Conservation (phyloP, 192 early-diverging fungal genomes). For the Haplosporangium gracile region DNA sequence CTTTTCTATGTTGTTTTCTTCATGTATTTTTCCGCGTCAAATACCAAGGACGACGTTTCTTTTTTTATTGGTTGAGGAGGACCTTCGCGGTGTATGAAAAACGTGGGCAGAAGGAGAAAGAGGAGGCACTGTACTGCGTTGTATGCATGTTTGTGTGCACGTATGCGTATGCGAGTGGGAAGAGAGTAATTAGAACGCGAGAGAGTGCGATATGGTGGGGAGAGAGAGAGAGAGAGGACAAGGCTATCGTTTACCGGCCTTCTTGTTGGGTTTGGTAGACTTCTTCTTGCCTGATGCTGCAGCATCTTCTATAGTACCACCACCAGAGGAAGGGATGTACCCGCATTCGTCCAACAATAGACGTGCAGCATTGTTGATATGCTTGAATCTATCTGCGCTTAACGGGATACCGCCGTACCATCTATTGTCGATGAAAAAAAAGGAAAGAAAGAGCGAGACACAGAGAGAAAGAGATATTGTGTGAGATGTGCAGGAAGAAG, state of each 20-base stretch:
- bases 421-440: constrained; percentile 50
- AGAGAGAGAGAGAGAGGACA: neutral
- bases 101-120: neutral
- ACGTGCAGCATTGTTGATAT: constrained; percentile 89
- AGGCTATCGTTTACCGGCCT: constrained; percentile 4
- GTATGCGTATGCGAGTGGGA: neutral
- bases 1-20: neutral
- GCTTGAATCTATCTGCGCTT: constrained; percentile 90
- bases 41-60: neutral
- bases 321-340: constrained; percentile 50
- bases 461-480: neutral
- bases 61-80: neutral
- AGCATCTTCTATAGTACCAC: neutral
- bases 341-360: constrained; percentile 77
- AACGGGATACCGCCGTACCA: constrained; percentile 94
- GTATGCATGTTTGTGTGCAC: neutral
- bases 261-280: constrained; percentile 18
- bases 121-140: neutral
- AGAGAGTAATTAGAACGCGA: neutral
- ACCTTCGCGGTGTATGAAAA: neutral
- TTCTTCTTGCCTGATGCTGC: constrained; percentile 27
- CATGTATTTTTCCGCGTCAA: neutral
- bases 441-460: neutral
- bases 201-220: neutral
- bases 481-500: neutral